Percentiles rank a stretch among this genome's conserved stretches.
These are phyloP conservation scores for Ganoderma lucidum DNA, from an alignment of 1,284 basidiomycete genomes.

Conservation along the genomic window DNA sequence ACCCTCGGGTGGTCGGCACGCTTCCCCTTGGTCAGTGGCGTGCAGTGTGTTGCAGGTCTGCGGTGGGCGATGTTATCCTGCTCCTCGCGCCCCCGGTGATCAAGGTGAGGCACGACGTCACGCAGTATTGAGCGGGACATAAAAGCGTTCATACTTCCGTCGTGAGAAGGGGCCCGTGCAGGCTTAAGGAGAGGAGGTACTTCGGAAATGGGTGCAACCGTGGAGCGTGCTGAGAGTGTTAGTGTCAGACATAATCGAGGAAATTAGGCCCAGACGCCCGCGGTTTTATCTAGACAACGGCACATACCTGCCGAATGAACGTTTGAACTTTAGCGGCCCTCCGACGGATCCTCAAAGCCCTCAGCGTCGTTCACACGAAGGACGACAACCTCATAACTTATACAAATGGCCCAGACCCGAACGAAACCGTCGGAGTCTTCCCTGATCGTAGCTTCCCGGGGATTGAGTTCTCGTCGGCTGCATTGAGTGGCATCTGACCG, in stretches of 20 bases:
- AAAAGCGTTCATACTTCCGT: neutral
- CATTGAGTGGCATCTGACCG: neutral
- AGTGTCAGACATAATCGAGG: neutral
- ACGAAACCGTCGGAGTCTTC: neutral
- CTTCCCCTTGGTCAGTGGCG: neutral
- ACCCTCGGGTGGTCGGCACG: neutral
- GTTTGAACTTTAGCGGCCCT: neutral
- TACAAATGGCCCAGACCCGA: neutral
- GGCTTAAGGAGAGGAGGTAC: no score
- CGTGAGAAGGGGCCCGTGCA: neutral
- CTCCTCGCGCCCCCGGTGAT: neutral
- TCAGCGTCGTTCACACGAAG: neutral
- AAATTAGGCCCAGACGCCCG: neutral
- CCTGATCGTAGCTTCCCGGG: neutral
- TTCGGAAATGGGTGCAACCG: neutral
- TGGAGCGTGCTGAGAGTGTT: neutral
- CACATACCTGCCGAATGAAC: neutral
- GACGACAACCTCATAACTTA: neutral
- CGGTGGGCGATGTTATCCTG: neutral
- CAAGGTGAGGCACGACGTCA: neutral
- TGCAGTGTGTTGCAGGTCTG: slow-evolving; percentile 2
- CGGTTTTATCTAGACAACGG: neutral
- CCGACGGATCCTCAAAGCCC: neutral
- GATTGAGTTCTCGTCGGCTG: neutral
- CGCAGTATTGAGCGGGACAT: neutral